A percentile compares a stretch with the other conserved stretches of the same genome.
Conservation (phyloP, 345 rosid species). For the Corchorus capsularis region DNA sequence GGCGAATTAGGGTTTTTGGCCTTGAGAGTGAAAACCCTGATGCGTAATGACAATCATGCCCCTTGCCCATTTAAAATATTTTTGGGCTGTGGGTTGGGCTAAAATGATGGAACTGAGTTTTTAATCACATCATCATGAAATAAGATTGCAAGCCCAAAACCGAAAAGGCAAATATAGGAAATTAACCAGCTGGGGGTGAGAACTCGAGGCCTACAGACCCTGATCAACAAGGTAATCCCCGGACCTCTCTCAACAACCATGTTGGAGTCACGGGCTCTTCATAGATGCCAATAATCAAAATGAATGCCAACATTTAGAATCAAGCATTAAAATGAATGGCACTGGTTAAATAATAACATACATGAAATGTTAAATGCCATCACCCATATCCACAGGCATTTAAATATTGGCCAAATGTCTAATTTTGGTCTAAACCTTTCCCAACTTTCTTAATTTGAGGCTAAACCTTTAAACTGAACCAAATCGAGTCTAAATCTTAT, state of each 20-base stretch:
- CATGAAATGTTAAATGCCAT: too few species aligned
- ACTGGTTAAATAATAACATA: too few species aligned
- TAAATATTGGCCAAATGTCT: too few species aligned
- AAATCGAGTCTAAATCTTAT: too few species aligned
- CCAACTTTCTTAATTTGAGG: too few species aligned
- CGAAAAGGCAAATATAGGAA: slow-evolving; percentile 2
- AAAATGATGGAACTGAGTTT: too few species aligned
- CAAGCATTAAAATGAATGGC: too few species aligned
- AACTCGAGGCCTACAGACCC: slow-evolving; percentile 45
- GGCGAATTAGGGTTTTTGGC: slow-evolving; percentile 11
- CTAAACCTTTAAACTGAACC: too few species aligned
- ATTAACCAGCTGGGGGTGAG: background rate
- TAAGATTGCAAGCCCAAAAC: slow-evolving; percentile 20
- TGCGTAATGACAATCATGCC: background rate
- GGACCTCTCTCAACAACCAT: slow-evolving; percentile 85
- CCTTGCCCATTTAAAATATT: background rate
- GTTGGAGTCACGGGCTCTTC: slow-evolving; percentile 86
- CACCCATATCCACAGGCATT: too few species aligned
- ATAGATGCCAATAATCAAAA: slow-evolving; percentile 65
- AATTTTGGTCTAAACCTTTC: too few species aligned
- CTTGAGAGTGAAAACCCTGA: background rate
- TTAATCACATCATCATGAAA: too few species aligned
- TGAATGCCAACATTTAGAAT: too few species aligned
- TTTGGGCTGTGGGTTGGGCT: background rate
- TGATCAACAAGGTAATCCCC: slow-evolving; percentile 83